phyloP scores from a whole-genome alignment of 1,284 basidiomycete genomes.

The Cryptococcus sp. region DNA sequence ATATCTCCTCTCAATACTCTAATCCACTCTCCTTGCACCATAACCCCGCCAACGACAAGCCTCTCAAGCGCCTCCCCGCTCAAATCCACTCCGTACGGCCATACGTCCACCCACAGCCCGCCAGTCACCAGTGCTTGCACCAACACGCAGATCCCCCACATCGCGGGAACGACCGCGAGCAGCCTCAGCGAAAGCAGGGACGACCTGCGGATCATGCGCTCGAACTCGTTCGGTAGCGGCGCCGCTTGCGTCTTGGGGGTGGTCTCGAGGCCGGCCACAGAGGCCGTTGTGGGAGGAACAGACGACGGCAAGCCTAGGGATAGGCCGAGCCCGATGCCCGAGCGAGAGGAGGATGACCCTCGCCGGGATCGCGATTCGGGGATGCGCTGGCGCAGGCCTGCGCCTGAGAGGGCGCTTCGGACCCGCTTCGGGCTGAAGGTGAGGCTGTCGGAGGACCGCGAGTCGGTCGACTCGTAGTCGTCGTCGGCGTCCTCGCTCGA shows the following conservation, averaged over 20 bases:
- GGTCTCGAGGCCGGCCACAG: not conserved
- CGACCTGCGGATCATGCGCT: conserved; percentile 28
- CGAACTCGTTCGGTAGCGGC: conserved; percentile 15
- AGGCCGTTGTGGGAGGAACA: not conserved
- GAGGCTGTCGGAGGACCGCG: conserved; percentile 37
- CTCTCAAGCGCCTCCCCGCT: conserved; percentile 39
- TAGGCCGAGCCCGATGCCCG: conserved; percentile 10
- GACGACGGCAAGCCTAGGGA: conserved; percentile 9
- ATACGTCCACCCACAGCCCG: conserved; percentile 37
- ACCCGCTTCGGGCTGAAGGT: conserved; percentile 37
- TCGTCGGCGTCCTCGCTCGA: conserved; percentile 45
- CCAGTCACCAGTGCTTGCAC: conserved; percentile 31
- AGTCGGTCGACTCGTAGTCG: conserved; percentile 35
- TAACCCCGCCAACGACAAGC: conserved; percentile 27
- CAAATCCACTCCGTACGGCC: conserved; percentile 46
- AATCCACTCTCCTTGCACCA: conserved; percentile 26
- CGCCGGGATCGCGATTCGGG: not conserved
- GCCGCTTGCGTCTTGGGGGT: conserved; percentile 4
- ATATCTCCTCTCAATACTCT: conserved; percentile 34
- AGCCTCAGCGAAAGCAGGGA: conserved; percentile 34
- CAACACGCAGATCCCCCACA: conserved; percentile 41
- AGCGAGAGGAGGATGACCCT: not conserved
- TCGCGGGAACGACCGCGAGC: conserved; percentile 39
- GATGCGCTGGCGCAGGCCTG: not conserved
- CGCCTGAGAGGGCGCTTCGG: not conserved